Evolutionary conservation across 1,139 yeast genomes (phyloP).

Genomic region (Candida anutae): DNA sequence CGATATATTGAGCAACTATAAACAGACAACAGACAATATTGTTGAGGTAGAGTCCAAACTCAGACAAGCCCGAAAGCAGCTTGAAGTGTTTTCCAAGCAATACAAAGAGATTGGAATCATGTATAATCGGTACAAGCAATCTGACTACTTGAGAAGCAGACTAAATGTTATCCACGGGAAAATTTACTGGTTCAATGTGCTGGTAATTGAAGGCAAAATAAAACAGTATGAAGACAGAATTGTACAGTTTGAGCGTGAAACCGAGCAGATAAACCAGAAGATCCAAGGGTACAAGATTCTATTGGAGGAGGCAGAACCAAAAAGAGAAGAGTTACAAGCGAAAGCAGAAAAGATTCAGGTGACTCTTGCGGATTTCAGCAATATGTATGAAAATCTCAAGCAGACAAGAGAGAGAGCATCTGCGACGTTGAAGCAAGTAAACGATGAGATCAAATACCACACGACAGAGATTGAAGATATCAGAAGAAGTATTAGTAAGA

Average conservation of each 20-base stretch:
- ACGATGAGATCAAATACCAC: slow-evolving; percentile 14
- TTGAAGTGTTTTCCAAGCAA: slow-evolving; percentile 19
- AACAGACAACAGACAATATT: slow-evolving; percentile 31
- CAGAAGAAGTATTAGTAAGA: slow-evolving; percentile 18
- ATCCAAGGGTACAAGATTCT: slow-evolving; percentile 13
- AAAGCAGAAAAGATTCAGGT: slow-evolving; percentile 6
- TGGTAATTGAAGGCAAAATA: slow-evolving; percentile 25
- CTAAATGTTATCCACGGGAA: slow-evolving; percentile 49
- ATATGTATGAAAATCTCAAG: slow-evolving; percentile 5
- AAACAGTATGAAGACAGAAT: slow-evolving; percentile 9
- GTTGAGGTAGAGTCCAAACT: slow-evolving; percentile 32
- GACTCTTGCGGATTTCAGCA: slow-evolving; percentile 6
- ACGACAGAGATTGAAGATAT: slow-evolving; percentile 18
- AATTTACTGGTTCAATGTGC: slow-evolving; percentile 54
- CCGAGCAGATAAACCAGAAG: slow-evolving; percentile 13
- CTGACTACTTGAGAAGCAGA: slow-evolving; percentile 35
- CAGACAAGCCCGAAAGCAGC: slow-evolving; percentile 21
- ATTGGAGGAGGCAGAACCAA: slow-evolving; percentile 4
- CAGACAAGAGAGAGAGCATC: slow-evolving; percentile 12
- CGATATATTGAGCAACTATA: slow-evolving; percentile 49
- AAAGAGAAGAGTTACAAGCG: slow-evolving; percentile 2
- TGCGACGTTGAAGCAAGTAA: slow-evolving; percentile 12
- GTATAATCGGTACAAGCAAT: slow-evolving; percentile 33
- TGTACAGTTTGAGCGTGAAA: slow-evolving; percentile 9
- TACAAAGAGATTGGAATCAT: slow-evolving; percentile 27